Conservation (phyloP, 1,284 basidiomycete species). For the Ceratobasidium sp. region DNA sequence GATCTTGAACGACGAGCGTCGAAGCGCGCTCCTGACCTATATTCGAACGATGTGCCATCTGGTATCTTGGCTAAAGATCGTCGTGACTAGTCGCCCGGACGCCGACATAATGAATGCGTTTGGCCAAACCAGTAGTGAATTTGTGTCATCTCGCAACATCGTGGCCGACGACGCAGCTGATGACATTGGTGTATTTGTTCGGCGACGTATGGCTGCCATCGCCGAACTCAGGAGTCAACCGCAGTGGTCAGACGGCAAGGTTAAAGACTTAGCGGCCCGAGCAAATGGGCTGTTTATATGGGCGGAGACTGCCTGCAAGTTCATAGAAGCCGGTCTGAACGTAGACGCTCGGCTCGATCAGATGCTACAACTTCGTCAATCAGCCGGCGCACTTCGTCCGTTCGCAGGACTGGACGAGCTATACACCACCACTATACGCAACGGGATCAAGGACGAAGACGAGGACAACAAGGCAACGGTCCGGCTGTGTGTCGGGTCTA, state of each 20-base stretch:
- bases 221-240: neutral
- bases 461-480: neutral
- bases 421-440: neutral
- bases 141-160: neutral
- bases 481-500: neutral
- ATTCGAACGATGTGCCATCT: neutral
- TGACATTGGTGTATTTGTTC: neutral
- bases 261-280: neutral
- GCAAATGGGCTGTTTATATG: slow-evolving; percentile 40
- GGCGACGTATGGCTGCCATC: neutral
- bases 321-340: slow-evolving; percentile 3
- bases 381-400: neutral
- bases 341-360: neutral
- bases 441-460: neutral
- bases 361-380: neutral
- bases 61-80: slow-evolving; percentile 1
- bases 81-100: slow-evolving; percentile 24
- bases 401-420: neutral
- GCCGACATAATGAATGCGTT: slow-evolving; percentile 3
- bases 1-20: neutral
- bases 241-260: neutral
- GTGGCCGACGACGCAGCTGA: neutral
- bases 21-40: neutral
- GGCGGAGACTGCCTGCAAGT: slow-evolving; percentile 13
- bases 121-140: too few relatives aligned